Conservation (phyloP, 2,329 filamentous ascomycete species). For the Lachnellula occidentalis region DNA sequence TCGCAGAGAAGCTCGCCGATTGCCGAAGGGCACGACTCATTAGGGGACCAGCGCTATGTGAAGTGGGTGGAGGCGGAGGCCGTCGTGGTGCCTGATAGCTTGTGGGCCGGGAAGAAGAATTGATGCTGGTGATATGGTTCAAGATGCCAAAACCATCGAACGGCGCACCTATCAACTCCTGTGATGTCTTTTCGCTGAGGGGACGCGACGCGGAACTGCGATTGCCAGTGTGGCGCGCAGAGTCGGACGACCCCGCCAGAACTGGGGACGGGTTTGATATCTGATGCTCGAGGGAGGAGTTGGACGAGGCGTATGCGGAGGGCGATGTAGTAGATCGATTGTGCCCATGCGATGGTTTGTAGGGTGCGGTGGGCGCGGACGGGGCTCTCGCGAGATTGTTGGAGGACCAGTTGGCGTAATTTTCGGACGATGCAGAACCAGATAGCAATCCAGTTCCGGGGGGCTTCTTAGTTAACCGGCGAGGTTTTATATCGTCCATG, state of each 20-base stretch:
- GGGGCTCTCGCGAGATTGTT: conserved; percentile 56
- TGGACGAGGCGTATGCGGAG: conserved; percentile 36
- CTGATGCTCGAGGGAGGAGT: conserved; percentile 30
- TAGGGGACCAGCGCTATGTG: conserved; percentile 48
- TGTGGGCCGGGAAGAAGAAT: conserved; percentile 35
- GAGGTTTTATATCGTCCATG: conserved; percentile 34
- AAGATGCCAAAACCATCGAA: conserved; percentile 60
- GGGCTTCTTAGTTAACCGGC: conserved; percentile 61
- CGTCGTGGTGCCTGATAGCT: conserved; percentile 33
- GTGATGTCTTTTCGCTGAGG: conserved; percentile 43
- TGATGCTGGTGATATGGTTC: conserved; percentile 43
- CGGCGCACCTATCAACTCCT: conserved; percentile 59
- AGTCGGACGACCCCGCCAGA: conserved; percentile 23
- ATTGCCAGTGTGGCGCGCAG: conserved; percentile 22
- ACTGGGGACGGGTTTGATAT: conserved; percentile 27
- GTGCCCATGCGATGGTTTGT: conserved; percentile 18
- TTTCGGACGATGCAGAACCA: conserved; percentile 41
- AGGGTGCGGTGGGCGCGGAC: conserved; percentile 44
- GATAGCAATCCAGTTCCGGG: conserved; percentile 36
- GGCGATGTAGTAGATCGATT: conserved; percentile 39
- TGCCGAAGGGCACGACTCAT: conserved; percentile 55
- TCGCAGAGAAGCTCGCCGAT: conserved; percentile 59
- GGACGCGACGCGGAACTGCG: conserved; percentile 34
- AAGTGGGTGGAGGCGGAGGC: conserved; percentile 40
- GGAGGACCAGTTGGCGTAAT: conserved; percentile 57